phyloP scores from a whole-genome alignment of 2,329 filamentous ascomycete genomes.

The Colletotrichum graminicola region DNA sequence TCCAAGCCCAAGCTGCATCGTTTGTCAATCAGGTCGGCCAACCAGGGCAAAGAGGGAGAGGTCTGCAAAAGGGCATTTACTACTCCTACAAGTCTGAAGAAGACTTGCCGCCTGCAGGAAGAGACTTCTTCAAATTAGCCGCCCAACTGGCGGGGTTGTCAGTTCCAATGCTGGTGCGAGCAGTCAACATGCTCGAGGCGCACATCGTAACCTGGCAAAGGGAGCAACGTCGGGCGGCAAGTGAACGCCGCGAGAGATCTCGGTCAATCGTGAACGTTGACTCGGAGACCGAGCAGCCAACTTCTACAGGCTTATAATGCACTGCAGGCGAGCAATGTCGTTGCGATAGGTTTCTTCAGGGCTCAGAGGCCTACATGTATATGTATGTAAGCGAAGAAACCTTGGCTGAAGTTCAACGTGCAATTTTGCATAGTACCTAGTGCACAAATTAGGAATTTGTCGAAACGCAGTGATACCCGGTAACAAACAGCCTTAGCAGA shows the following conservation, averaged over 20 bases:
- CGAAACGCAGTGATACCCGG: neutral
- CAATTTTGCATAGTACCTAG: neutral
- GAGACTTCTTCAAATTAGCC: constrained; percentile 50
- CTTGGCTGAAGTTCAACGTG: neutral
- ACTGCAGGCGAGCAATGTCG: neutral
- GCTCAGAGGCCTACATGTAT: neutral
- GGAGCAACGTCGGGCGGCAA: constrained; percentile 30
- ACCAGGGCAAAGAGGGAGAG: neutral
- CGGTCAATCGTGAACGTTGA: constrained; percentile 10
- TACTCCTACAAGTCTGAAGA: constrained; percentile 45
- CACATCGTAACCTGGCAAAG: constrained; percentile 52
- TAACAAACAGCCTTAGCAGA: neutral
- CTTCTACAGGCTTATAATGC: neutral
- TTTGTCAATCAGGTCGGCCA: constrained; percentile 7
- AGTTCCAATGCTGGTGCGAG: constrained; percentile 50
- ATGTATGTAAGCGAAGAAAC: neutral
- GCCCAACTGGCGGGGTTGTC: constrained; percentile 51
- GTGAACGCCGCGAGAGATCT: constrained; percentile 26
- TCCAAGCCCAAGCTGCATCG: constrained; percentile 27
- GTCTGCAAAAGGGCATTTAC: constrained; percentile 12
- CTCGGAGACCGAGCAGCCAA: constrained; percentile 9
- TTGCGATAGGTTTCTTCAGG: neutral
- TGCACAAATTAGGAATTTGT: neutral
- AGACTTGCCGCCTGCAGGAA: constrained; percentile 50
- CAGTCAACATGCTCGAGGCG: constrained; percentile 56